Percentiles rank a stretch among this genome's conserved stretches.
Evolutionary conservation across 345 rosid species (phyloP).

Genomic region (Cardamine resedifolia): DNA sequence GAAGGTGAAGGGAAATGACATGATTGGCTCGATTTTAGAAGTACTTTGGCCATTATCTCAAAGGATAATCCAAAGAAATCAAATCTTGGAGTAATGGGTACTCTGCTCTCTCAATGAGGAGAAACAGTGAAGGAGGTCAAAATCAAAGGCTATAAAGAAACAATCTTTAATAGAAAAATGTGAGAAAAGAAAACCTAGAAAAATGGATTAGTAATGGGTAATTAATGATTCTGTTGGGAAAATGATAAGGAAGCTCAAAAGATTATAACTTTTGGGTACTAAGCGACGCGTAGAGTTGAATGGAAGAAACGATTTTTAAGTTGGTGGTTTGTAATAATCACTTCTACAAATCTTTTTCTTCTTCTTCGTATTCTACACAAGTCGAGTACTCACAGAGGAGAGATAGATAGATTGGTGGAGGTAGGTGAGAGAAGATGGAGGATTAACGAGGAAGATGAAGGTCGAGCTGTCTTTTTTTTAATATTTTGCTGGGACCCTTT

Average conservation of each 20-base stretch:
- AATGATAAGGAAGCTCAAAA: conserved; percentile 29
- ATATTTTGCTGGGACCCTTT: not conserved
- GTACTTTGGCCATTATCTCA: conserved; percentile 65
- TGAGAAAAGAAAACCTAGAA: conserved; percentile 6
- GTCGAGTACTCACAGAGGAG: conserved; percentile 8
- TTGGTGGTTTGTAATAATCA: conserved; percentile 64
- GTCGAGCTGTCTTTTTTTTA: conserved; percentile 27
- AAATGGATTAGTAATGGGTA: conserved; percentile 15
- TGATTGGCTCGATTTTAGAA: conserved; percentile 65
- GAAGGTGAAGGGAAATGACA: conserved; percentile 89
- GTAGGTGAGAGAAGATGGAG: conserved; percentile 35
- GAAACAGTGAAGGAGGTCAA: conserved; percentile 28
- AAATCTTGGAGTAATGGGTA: conserved; percentile 37
- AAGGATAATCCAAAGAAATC: conserved; percentile 34
- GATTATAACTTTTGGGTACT: conserved; percentile 28
- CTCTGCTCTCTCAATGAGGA: not conserved
- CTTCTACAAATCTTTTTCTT: conserved; percentile 43
- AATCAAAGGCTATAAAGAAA: conserved; percentile 46
- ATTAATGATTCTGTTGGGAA: conserved; percentile 34
- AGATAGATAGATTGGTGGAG: conserved; percentile 33
- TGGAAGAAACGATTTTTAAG: conserved; percentile 58
- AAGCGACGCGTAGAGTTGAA: conserved; percentile 64
- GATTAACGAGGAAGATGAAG: conserved; percentile 34
- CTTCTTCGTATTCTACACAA: conserved; percentile 19
- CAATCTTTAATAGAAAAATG: conserved; percentile 28